Percentiles rank a stretch among this genome's conserved stretches.
Evolutionary conservation across 768 basidiomycete genomes (phyloP).

Genomic region (Mycena kentingensis): DNA sequence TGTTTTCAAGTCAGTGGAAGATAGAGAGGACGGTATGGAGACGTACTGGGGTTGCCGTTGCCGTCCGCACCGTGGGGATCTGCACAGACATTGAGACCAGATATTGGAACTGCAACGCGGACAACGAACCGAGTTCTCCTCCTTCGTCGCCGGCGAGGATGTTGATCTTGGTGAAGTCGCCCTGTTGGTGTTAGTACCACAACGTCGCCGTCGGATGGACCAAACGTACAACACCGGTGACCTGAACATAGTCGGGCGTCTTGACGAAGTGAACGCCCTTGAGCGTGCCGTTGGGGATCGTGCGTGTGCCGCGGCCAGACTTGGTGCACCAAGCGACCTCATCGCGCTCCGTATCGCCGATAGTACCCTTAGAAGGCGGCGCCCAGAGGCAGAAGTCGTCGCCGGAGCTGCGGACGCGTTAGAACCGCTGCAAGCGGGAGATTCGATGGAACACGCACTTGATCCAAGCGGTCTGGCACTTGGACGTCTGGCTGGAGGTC

Average conservation of each 20-base stretch:
- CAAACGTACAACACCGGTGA: conserved; percentile 48
- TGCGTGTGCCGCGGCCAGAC: conserved; percentile 68
- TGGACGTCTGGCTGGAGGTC: conserved; percentile 53
- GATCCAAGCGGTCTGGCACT: conserved; percentile 71
- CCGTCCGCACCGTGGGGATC: conserved; percentile 25
- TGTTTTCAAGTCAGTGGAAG: conserved; percentile 29
- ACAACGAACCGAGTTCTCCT: conserved; percentile 73
- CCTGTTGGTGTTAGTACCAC: too few species aligned
- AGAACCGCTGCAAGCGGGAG: not conserved
- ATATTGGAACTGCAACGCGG: too few species aligned
- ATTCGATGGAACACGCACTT: conserved; percentile 48
- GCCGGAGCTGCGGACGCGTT: conserved; percentile 41
- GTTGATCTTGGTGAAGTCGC: conserved; percentile 72
- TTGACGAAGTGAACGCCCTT: conserved; percentile 69
- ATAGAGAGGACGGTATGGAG: not conserved
- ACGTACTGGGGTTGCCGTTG: conserved; percentile 49
- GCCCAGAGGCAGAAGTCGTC: conserved; percentile 77
- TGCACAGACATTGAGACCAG: too few species aligned
- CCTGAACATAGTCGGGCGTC: conserved; percentile 65
- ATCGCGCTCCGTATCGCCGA: conserved; percentile 68
- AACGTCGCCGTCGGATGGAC: too few species aligned
- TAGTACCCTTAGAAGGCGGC: conserved; percentile 48
- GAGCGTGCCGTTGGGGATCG: conserved; percentile 69
- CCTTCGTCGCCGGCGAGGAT: conserved; percentile 59
- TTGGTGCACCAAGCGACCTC: conserved; percentile 80